Evolutionary conservation across 2,329 filamentous ascomycete species (phyloP), one percentile per base, ranked within the genome.

Genomic region (Clonostachys solani): DNA sequence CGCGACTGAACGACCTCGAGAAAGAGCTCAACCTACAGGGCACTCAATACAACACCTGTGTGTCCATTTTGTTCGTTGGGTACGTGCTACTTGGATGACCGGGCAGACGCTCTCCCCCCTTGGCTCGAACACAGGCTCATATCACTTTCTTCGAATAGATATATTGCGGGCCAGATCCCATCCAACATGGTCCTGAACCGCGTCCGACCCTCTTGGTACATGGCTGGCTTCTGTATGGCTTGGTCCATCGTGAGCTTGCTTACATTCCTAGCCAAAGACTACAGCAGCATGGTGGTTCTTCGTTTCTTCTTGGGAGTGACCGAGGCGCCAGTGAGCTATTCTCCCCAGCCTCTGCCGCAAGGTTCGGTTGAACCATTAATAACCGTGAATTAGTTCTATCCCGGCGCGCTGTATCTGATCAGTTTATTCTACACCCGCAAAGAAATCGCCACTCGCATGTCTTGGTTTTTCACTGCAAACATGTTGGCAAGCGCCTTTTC

Each of bases 391-490:
- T n/a, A 12, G 7, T 78, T 74, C 51, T 77, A 77, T 42, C 74
- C 75, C 0, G 73, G 73, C 0, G 73, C 71, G 0, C 60, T 77
- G 3, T 71, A 73, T 40, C 46, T 74, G 4, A 71, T 75, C 69
- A 67, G 63, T 5, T 71, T 64, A 0, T 77, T 71, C 69, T 74
- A 72, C 43, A 69, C 64, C 0, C 61, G 72, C 15, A 51, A 56
- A 7, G 64, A 80, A 52, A 65, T 86, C 1, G 80, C 77, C 3
- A 67, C 83, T 2, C 71, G 83, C 4, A 83, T 82, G 12, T 79
- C 81, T 3, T 69, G 83, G 40, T 70, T 69, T 5, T 70, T 75
- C 41, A 80, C 81, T 0, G 86, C 83, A 0, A 81, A 81, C 6
- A 68, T 72, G 1, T 51, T 80, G 1, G 73, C 74, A 1, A 76